Percentiles rank a stretch among this genome's conserved stretches.
phyloP scores from a whole-genome alignment of 768 basidiomycete genomes.

The Punctularia strigosozonata region DNA sequence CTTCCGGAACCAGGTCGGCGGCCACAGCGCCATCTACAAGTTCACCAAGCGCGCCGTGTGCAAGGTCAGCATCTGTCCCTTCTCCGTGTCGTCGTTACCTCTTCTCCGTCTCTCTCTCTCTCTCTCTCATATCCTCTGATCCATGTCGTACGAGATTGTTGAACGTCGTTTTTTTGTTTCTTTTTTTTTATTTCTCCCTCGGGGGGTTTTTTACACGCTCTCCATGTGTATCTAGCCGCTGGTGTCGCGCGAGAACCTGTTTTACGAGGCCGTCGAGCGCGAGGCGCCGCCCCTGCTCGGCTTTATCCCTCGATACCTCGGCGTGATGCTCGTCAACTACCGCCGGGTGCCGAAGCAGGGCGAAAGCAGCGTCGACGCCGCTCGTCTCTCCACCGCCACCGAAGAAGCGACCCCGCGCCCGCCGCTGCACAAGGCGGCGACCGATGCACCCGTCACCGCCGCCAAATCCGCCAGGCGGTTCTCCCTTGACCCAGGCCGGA shows the following conservation, averaged over 20 bases:
- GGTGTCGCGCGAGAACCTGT: slow-evolving; percentile 92
- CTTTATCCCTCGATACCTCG: slow-evolving; percentile 96
- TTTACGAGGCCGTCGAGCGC: slow-evolving; percentile 93
- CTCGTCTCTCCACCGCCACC: slow-evolving; percentile 9
- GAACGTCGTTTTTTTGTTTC: slow-evolving; percentile 10
- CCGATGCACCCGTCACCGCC: too few relatives aligned
- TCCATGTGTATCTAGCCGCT: slow-evolving; percentile 62
- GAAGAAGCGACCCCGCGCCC: slow-evolving; percentile 12
- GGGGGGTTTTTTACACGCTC: too few relatives aligned
- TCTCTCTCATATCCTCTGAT: background rate
- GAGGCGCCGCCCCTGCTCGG: slow-evolving; percentile 86
- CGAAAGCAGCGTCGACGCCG: background rate
- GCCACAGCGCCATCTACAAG: slow-evolving; percentile 94
- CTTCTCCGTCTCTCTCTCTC: background rate
- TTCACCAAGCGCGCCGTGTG: slow-evolving; percentile 97
- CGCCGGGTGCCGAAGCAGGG: slow-evolving; percentile 44
- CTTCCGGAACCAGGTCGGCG: slow-evolving; percentile 96
- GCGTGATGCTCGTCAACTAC: slow-evolving; percentile 97
- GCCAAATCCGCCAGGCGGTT: slow-evolving; percentile 1
- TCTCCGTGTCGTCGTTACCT: slow-evolving; percentile 13
- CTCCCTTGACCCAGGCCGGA: slow-evolving; percentile 1
- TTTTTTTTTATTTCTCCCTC: background rate
- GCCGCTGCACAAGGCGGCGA: slow-evolving; percentile 15
- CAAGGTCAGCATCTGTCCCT: slow-evolving; percentile 55
- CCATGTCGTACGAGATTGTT: slow-evolving; percentile 6